These are phyloP conservation scores for Kwoniella shivajii DNA, from an alignment of 1,284 basidiomycete species.

Conservation along the genomic window DNA sequence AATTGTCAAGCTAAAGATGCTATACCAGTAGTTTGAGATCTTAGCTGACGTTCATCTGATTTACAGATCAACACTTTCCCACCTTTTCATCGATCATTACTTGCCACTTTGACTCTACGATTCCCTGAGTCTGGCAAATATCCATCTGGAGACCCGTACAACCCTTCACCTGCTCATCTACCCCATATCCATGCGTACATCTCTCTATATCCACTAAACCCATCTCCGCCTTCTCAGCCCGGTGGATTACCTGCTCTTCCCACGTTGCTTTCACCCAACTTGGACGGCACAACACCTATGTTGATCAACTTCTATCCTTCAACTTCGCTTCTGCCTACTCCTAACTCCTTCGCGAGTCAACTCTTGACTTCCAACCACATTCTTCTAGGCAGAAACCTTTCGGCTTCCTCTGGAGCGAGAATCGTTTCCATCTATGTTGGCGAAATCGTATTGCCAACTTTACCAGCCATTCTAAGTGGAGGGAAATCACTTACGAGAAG, in stretches of 20 bases:
- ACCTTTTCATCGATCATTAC: constrained; percentile 51
- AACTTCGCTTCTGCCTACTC: constrained; percentile 39
- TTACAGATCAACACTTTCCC: constrained; percentile 45
- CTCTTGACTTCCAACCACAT: constrained; percentile 44
- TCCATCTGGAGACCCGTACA: constrained; percentile 42
- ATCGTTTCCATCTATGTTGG: constrained; percentile 46
- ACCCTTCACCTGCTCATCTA: constrained; percentile 37
- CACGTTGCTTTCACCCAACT: constrained; percentile 37
- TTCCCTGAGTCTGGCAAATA: constrained; percentile 39
- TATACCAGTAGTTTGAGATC: not conserved
- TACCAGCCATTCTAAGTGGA: constrained; percentile 40
- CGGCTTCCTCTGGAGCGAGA: constrained; percentile 27
- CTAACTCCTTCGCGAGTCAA: constrained; percentile 48
- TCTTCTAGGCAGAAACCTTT: constrained; percentile 45
- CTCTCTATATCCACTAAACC: constrained; percentile 50
- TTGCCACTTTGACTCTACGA: constrained; percentile 50
- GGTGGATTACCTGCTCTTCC: constrained; percentile 49
- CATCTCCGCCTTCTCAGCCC: constrained; percentile 42
- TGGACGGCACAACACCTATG: constrained; percentile 27
- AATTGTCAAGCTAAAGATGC: not conserved
- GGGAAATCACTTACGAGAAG: constrained; percentile 30
- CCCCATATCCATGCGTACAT: constrained; percentile 51
- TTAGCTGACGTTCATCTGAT: not conserved
- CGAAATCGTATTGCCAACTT: constrained; percentile 39
- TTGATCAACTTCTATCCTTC: constrained; percentile 51